These are phyloP conservation scores for Climacium dendroides DNA, from an alignment of 225 moss, liverwort and hornwort species.

Conservation along the genomic window DNA sequence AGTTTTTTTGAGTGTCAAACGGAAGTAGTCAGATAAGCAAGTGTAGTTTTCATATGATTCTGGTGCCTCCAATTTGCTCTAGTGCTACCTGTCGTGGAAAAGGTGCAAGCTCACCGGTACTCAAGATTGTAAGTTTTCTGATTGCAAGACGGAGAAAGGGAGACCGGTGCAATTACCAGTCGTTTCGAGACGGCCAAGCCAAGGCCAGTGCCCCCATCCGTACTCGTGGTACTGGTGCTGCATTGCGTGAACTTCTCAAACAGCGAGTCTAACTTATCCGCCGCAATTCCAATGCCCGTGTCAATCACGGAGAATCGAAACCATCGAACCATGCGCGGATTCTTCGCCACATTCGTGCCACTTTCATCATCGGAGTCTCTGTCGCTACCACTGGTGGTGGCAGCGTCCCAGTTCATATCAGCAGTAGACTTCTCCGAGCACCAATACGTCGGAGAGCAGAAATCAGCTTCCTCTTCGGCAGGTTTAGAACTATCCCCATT, in stretches of 20 bases:
- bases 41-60: background rate
- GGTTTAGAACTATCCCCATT: background rate
- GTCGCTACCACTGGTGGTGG: background rate
- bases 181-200: slow-evolving; percentile 82
- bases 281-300: slow-evolving; percentile 32
- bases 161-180: slow-evolving; percentile 22
- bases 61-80: background rate
- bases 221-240: slow-evolving; percentile 44
- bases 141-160: background rate
- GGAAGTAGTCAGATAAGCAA: background rate
- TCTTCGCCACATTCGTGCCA: background rate
- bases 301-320: slow-evolving; percentile 36
- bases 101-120: background rate
- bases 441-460: background rate
- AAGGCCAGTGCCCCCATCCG: slow-evolving; percentile 78
- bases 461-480: background rate
- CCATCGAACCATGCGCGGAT: slow-evolving; percentile 14
- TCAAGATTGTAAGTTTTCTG: background rate
- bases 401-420: background rate
- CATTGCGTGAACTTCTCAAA: slow-evolving; percentile 77
- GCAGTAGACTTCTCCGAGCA: background rate
- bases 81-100: background rate
- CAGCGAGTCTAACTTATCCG: slow-evolving; percentile 29
- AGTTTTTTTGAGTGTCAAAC: background rate
- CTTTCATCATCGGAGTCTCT: background rate